A percentile compares a stretch with the other conserved stretches of the same genome.
phyloP scores from a whole-genome alignment of 164 flowering plant species.

The Magnolia sinica region DNA sequence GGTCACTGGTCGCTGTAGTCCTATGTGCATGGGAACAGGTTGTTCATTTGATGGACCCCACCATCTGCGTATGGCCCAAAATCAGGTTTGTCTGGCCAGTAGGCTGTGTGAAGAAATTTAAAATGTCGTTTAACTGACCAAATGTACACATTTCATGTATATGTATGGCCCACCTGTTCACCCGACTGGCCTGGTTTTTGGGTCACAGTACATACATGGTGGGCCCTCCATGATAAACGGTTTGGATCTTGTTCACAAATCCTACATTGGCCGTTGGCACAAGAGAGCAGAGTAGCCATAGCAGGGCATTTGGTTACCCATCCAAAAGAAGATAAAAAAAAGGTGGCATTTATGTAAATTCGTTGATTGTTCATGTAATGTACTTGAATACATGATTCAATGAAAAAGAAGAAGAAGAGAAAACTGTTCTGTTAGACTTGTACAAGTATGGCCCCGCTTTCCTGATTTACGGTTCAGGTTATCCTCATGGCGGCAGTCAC shows the following conservation, averaged over 20 bases:
- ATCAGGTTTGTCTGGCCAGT: neutral
- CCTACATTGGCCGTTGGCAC: neutral
- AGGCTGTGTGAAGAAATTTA: neutral
- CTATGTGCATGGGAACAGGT: neutral
- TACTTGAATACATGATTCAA: neutral
- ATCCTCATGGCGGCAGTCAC: no score
- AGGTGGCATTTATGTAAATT: neutral
- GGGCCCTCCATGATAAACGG: neutral
- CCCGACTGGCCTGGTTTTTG: neutral
- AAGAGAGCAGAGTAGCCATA: neutral
- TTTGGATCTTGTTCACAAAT: neutral
- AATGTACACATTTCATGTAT: neutral
- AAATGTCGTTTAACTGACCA: neutral
- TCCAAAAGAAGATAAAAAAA: neutral
- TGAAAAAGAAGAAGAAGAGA: neutral
- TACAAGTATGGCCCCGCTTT: no score
- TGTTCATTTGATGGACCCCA: neutral
- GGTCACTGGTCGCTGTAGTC: neutral
- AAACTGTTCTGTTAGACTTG: no score
- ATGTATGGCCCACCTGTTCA: neutral
- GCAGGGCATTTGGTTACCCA: neutral
- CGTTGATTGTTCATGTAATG: neutral
- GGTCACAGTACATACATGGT: neutral
- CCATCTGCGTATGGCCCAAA: neutral
- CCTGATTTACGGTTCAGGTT: no score